Conservation (phyloP, 306 rosid genomes). For the Cucurbita moschata region DNA sequence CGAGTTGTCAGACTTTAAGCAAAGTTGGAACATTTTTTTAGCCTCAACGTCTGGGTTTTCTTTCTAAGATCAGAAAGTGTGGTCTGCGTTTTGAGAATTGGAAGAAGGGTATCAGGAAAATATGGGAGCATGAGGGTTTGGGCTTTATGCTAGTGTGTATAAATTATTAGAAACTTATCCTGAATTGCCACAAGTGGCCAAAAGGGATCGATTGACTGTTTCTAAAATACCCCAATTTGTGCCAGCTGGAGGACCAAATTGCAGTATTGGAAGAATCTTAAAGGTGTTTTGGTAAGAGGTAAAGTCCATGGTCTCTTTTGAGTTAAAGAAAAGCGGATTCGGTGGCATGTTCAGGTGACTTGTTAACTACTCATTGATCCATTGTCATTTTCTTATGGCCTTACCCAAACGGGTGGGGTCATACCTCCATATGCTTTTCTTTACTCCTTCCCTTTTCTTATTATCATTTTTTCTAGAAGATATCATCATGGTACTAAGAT, state of each 20-base stretch:
- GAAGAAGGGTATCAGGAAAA: background rate
- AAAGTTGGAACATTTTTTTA: background rate
- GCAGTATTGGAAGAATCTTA: background rate
- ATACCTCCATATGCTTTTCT: background rate
- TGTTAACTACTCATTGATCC: constrained; percentile 1
- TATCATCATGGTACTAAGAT: background rate
- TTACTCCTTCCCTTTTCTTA: background rate
- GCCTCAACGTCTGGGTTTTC: background rate
- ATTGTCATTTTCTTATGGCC: background rate
- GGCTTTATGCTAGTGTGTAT: background rate
- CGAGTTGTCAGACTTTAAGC: background rate
- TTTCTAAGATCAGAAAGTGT: background rate
- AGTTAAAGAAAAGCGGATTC: constrained; percentile 1
- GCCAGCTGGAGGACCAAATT: constrained; percentile 4
- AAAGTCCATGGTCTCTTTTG: background rate
- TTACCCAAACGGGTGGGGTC: background rate
- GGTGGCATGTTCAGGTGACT: background rate
- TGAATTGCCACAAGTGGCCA: background rate
- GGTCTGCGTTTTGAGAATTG: background rate
- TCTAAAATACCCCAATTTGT: background rate
- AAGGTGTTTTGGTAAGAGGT: background rate
- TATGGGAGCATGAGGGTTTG: background rate
- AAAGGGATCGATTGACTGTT: constrained; percentile 4
- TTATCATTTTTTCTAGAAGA: background rate
- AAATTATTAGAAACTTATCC: background rate